Evolutionary conservation across 495 filamentous ascomycete species (phyloP), one percentile per base, ranked within the genome.

Genomic region (Neurospora sp.): DNA sequence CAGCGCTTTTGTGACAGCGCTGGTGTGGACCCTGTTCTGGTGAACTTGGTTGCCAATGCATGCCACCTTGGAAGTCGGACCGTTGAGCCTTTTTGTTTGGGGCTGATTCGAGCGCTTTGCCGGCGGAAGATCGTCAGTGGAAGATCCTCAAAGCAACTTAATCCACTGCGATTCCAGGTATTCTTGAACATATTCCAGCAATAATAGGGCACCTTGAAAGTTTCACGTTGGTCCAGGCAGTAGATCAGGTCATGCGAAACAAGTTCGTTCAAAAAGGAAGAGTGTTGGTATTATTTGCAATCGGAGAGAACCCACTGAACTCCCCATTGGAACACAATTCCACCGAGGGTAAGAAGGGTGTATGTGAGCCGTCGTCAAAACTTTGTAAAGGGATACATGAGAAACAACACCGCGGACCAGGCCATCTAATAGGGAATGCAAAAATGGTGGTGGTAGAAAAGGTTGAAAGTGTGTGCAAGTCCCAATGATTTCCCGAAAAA

Each of bases 261-360:
- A 7, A 66, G 24, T 6, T 66, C 24, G 54, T 66, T 66, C 54
- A 9, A 71, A 69, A 38, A 5, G 70, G 75, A 74, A 76, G 31
- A 45, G 75, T 71, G 75, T 74, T 69, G 70, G 21, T 70, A 70
- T 45, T 66, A 34, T 66, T 15, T 66, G 54, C 54, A 66, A 66
- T 66, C 54, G 31, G 54, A 34, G 54, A 62, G 54, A 66, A 34
- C 54, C 54, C 54, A 66, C 54, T 34, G 54, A 28, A 66, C 54
- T 66, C 54, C 24, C 54, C 28, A 34, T 66, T 66, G 54, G 54
- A 66, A 66, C 28, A 66, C 28, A 66, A 34, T 34, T 34, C 54
- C 31, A 36, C 28, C 54, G 7, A 66, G 54, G 54, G 28, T 19
- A 19, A 66, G 54, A 66, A 66, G 54, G 54, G 54, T 66, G 54